Evolutionary conservation across 164 flowering plant genomes (phyloP), one percentile per base, ranked within the genome.

Genomic region (Sextonia rubra): DNA sequence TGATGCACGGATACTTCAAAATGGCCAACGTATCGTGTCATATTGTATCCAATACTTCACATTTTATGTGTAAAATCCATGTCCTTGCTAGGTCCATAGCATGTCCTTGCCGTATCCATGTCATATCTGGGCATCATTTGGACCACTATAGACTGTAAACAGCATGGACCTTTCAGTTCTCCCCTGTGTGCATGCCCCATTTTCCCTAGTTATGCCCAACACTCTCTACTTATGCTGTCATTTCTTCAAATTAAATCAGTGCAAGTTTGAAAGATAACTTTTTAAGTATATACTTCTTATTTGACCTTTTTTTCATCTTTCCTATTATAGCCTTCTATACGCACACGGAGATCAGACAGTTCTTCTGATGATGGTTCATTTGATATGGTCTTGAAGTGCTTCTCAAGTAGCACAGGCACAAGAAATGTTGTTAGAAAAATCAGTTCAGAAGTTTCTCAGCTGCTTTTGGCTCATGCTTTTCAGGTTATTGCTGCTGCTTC

Each of bases 381-480:
- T 65, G 74, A 56, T 72, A 92, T 82, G 68, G 69, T 89, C 69
- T 83, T 94, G 75, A 85, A 80, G 77, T 79, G 76, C 77, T 81
- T 92, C 76, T 83, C 90, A 67, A 87, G 81, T 72, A 79, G 60
- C 48, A 78, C 77, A 56, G 84, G 74, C 68, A 71, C 87, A 15
- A 89, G 67, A 77, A 83, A 70, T 77, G 78, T 88, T 60, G 68
- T 84, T 1, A 91, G 82, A 68, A 94, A 89, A 77, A 79, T 92
- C 12, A 74, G 85, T 60, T 22, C 76, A 17, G 95, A 86, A 44
- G 82, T 77, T 17, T 74, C 82, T 69, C 97, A 90, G 73, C 60
- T 88, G 70, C 92, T 94, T 48, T 61, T 92, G 25, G 90, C 91
- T 61, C 92, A 91, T 83, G 93, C 87, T 74, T 90, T 94, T 82